Conservation (phyloP, 2,329 filamentous ascomycete genomes). For the Beauveria bassiana region DNA sequence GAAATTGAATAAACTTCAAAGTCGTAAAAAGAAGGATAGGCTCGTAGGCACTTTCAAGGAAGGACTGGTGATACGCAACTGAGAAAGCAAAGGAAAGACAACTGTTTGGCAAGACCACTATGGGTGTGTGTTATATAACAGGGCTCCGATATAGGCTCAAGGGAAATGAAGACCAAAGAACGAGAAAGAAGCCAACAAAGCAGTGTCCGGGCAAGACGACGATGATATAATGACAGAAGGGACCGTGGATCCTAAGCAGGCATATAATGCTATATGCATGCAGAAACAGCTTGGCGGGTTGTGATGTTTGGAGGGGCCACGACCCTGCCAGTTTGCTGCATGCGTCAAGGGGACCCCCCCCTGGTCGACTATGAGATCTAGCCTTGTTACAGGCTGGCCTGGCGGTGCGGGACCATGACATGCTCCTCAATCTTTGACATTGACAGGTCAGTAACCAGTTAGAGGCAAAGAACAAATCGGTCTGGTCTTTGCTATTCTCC, state of each 20-base stretch:
- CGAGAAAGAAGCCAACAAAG: background rate
- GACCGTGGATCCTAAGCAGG: background rate
- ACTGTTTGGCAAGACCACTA: conserved; percentile 6
- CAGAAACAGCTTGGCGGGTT: conserved; percentile 11
- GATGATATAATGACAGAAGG: conserved; percentile 1
- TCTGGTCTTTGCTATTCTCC: background rate
- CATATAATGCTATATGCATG: background rate
- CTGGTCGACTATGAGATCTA: conserved; percentile 18
- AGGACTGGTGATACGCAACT: conserved; percentile 11
- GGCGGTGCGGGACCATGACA: conserved; percentile 15
- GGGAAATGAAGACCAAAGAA: background rate
- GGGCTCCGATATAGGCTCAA: background rate
- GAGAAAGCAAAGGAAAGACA: background rate
- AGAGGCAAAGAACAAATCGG: too few species aligned
- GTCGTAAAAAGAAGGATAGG: conserved; percentile 19
- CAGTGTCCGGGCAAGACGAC: conserved; percentile 4
- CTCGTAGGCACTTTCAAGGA: conserved; percentile 19
- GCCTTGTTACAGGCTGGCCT: conserved; percentile 20
- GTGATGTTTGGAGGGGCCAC: conserved; percentile 11
- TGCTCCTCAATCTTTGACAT: background rate
- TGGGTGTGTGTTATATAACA: background rate
- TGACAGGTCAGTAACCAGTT: background rate
- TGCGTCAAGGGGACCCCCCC: conserved; percentile 9
- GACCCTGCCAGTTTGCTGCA: conserved; percentile 2
- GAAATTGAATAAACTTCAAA: conserved; percentile 34